Evolutionary conservation across 75 land plant genomes (phyloP), one percentile per base, ranked within the genome.

Genomic region (Picea glauca): DNA sequence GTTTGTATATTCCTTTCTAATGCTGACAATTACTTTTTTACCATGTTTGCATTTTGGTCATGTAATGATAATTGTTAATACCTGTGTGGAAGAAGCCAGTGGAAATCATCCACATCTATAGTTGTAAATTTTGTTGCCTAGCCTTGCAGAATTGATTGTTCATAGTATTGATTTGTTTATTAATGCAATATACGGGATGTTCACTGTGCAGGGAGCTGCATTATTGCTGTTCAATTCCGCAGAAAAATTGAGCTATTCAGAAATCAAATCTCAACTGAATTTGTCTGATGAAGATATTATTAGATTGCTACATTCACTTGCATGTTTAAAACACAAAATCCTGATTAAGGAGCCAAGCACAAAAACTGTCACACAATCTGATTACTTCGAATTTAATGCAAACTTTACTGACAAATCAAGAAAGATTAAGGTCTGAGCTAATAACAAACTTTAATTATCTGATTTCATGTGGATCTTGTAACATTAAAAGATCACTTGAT

Each of bases 291-390:
- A 96, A 79, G 96, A 96, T 83, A 79, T 91, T 31, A 83, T 89
- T 62, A 83, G 98, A 83, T 78, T 96, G 88, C 91, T 96, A n/a
- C 98, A 93, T 81, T 96, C 98, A 13, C 83, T 96, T 67, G 86
- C 98, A 33, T 96, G 98, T 87, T 94, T 94, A 1, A 96, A 96
- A 76, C 88, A 96, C 84, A 96, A 92, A 83, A 90, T 96, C 35
- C 87, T 96, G 12, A 82, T 35, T 60, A 93, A 96, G 77, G 93
- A 93, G 66, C 93, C 98, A 23, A 89, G 74, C 61, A 83, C 96
- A 33, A 93, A 87, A 76, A 82, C 84, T 13, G 87, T 96, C 17
- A 81, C 88, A 9, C 80, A 75, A 62, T 88, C 64, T 83, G 98
- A 96, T 81, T 9, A n/a, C 66, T 96, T 96, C 76, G 93, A 91